Percentiles rank a stretch among this genome's conserved stretches.
These are phyloP conservation scores for Arthrobotrys entomopaga DNA, from an alignment of 2,329 filamentous ascomycete genomes.

Conservation along the genomic window DNA sequence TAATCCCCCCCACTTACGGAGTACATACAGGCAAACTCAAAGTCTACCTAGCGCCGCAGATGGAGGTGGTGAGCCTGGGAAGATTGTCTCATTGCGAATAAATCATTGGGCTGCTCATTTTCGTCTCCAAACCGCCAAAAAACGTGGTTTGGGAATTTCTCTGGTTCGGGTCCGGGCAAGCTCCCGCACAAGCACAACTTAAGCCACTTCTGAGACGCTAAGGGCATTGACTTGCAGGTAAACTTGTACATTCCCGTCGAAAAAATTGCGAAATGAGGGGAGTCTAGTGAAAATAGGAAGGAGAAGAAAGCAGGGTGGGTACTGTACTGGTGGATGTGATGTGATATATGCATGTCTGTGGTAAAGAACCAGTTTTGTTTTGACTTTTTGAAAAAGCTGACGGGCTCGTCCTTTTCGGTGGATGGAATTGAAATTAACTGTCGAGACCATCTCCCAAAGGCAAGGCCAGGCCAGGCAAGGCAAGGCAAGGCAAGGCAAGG, in stretches of 20 bases:
- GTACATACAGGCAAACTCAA: too few species aligned
- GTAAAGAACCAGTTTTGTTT: constrained; percentile 25
- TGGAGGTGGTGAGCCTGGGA: constrained; percentile 18
- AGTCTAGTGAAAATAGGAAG: neutral
- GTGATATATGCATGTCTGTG: constrained; percentile 5
- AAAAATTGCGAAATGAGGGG: constrained; percentile 42
- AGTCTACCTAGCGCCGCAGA: constrained; percentile 7
- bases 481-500: too few species aligned
- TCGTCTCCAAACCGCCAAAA: constrained; percentile 49
- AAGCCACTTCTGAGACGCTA: constrained; percentile 45
- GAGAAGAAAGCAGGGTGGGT: constrained; percentile 6
- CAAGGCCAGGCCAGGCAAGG: too few species aligned
- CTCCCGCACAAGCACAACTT: constrained; percentile 41
- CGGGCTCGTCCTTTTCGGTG: constrained; percentile 13
- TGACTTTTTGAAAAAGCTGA: constrained; percentile 26
- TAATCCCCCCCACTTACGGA: constrained; percentile 14
- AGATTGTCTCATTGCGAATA: constrained; percentile 31
- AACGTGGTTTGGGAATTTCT: constrained; percentile 50
- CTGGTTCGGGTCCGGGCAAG: constrained; percentile 50
- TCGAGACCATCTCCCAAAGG: constrained; percentile 1
- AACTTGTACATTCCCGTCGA: constrained; percentile 27
- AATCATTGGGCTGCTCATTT: constrained; percentile 38
- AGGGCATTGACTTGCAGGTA: constrained; percentile 38
- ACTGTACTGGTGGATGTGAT: constrained; percentile 13
- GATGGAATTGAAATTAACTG: constrained; percentile 2